phyloP scores from a whole-genome alignment of 2,329 filamentous ascomycete species.

The Mycocentrospora acerina region DNA sequence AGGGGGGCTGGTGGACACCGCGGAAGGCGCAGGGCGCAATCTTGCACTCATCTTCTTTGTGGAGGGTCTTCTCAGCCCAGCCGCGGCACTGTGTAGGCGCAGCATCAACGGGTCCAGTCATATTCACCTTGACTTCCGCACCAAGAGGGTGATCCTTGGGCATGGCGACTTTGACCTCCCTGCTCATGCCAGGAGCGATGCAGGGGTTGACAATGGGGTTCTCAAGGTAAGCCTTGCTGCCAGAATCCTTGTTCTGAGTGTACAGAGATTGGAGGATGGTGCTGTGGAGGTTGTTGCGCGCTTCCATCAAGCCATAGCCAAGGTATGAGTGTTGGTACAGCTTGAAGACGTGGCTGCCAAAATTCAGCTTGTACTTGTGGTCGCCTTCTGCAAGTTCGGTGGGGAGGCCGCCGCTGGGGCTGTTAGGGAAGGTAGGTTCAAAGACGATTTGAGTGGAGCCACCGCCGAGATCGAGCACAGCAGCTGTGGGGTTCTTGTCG shows the following conservation, averaged over 20 bases:
- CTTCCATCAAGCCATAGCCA: conserved; percentile 94
- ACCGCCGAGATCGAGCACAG: conserved; percentile 93
- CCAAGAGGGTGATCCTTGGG: conserved; percentile 67
- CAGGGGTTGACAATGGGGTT: conserved; percentile 80
- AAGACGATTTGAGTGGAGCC: conserved; percentile 99
- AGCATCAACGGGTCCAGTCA: conserved; percentile 77
- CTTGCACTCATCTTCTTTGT: conserved; percentile 80
- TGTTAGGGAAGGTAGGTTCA: conserved; percentile 84
- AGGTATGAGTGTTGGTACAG: conserved; percentile 98
- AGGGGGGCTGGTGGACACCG: conserved; percentile 88
- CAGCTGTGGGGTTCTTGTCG: conserved; percentile 86
- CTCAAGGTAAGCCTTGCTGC: conserved; percentile 64
- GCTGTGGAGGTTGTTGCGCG: conserved; percentile 81
- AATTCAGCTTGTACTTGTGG: conserved; percentile 91
- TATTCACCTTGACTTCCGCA: conserved; percentile 69
- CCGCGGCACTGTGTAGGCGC: conserved; percentile 85
- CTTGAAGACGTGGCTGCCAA: conserved; percentile 86
- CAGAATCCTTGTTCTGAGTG: conserved; percentile 55
- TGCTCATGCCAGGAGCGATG: conserved; percentile 76
- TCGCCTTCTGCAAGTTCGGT: conserved; percentile 83
- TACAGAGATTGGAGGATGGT: conserved; percentile 72
- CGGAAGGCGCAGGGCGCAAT: conserved; percentile 97
- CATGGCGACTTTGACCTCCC: conserved; percentile 72
- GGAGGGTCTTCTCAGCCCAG: conserved; percentile 84
- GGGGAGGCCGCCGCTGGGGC: conserved; percentile 75